Evolutionary conservation across 208 protist genomes (phyloP), one percentile per base, ranked within the genome.

Genomic region (Trypanosomatidae sp.): DNA sequence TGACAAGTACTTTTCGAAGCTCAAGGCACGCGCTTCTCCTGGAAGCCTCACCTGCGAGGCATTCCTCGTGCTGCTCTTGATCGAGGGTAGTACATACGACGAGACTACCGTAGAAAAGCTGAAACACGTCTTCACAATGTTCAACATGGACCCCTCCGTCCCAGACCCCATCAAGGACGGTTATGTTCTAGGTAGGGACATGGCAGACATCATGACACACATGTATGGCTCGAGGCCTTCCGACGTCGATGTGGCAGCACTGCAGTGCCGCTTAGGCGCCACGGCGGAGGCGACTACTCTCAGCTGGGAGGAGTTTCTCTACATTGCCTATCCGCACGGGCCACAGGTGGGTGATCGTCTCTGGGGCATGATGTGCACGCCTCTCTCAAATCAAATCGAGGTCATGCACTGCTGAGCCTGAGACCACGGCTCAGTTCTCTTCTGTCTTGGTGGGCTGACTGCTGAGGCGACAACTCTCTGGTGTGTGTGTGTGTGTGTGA

Each of bases 271-370:
- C 7, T 67, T 94, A 5, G 82, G 83, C 19, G 72, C 91, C 13
- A 77, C 87, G 7, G 70, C 79, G 1, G 82, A 79, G 2, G 91
- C 89, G 3, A 89, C 89, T 75, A 92, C 86, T 46, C 62, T 96
- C 33, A 75, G 75, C 65, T 96, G 91, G 90, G 86, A 84, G 62
- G 89, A 94, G 62, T 96, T 96, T 79, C 72, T 96, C 36, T 82
- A 86, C 47, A 62, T 90, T 12, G 86, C 85, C 50, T 94, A 93
- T 70, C 79, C 56, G 66, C 68, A 77, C 39, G 76, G 76, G 0
- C 84, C 82, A 17, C 56, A 59, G 28, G 41, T 28, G 17, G 76
- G 81, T 19, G 67, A 77, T 46, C 68, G 76, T n/a, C 59, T 75
- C 13, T 69, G 56, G 19, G 47, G 71, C n/a, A 58, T 66, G 19